Evolutionary conservation across 116 monocot species (phyloP).

Genomic region (Iris pallida): DNA sequence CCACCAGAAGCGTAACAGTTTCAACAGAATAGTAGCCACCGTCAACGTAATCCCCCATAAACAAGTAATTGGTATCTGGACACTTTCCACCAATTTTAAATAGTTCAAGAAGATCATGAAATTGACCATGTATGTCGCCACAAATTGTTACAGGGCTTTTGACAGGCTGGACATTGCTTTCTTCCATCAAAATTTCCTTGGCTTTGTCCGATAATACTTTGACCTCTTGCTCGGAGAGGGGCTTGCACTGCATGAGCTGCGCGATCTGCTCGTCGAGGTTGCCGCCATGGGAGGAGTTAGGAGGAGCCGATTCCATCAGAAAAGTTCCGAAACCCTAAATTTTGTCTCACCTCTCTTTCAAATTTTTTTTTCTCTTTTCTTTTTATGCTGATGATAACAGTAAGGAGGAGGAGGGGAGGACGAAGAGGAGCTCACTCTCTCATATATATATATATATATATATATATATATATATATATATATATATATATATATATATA

Average conservation of each 20-base stretch:
- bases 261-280: slow-evolving; percentile 83
- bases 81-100: slow-evolving; percentile 95
- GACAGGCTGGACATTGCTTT: slow-evolving; percentile 94
- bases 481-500: no score
- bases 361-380: no score
- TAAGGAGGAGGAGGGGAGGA: no score
- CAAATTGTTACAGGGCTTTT: slow-evolving; percentile 95
- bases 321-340: no score
- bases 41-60: slow-evolving; percentile 96
- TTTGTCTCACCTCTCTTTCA: no score
- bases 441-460: no score
- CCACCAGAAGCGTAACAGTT: slow-evolving; percentile 88
- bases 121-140: slow-evolving; percentile 94
- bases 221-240: slow-evolving; percentile 77
- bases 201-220: slow-evolving; percentile 60
- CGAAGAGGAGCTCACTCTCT: no score
- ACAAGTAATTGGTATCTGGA: slow-evolving; percentile 92
- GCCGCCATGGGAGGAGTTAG: slow-evolving; percentile 35
- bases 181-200: slow-evolving; percentile 75
- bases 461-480: no score
- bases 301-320: no score
- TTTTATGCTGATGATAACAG: no score
- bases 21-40: slow-evolving; percentile 93
- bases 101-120: slow-evolving; percentile 91
- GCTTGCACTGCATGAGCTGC: slow-evolving; percentile 95